phyloP scores from a whole-genome alignment of 202 grass and related monocot genomes.

The Thinopyrum obtusiflorum region DNA sequence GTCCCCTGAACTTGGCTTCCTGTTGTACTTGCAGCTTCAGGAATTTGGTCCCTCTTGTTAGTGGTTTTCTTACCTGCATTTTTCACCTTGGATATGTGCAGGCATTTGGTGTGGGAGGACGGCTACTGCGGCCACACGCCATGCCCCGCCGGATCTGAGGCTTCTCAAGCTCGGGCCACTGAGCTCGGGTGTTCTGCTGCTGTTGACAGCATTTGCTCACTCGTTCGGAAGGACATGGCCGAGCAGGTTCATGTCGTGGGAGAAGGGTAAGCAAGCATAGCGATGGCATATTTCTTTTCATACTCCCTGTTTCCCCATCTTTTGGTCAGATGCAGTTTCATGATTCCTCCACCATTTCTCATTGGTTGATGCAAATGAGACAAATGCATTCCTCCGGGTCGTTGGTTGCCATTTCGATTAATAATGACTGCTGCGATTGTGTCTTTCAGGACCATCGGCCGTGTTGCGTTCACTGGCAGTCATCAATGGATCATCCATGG shows the following conservation, averaged over 20 bases:
- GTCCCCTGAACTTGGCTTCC: constrained; percentile 5
- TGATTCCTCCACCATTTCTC: background rate
- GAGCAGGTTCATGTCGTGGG: constrained; percentile 75
- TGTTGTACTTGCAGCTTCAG: background rate
- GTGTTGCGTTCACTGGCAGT: constrained; percentile 71
- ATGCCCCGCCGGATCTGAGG: constrained; percentile 45
- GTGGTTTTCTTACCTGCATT: constrained; percentile 1
- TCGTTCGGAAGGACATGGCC: constrained; percentile 60
- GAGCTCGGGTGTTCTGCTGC: constrained; percentile 42
- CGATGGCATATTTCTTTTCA: background rate
- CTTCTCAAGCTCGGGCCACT: constrained; percentile 34
- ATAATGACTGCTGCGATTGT: constrained; percentile 29
- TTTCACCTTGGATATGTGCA: constrained; percentile 39
- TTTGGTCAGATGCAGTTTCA: constrained; percentile 1
- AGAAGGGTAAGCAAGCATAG: constrained; percentile 55
- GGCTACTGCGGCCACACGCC: constrained; percentile 63
- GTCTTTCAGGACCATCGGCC: constrained; percentile 67
- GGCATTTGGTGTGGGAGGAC: constrained; percentile 85
- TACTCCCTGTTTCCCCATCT: background rate
- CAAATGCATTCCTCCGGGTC: constrained; percentile 1
- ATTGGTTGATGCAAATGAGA: constrained; percentile 17
- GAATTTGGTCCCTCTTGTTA: background rate
- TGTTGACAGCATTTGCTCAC: constrained; percentile 42
- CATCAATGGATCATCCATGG: constrained; percentile 78
- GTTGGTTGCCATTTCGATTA: constrained; percentile 13